Conservation (phyloP, 2,329 filamentous ascomycete species). For the Colletotrichum limetticola region DNA sequence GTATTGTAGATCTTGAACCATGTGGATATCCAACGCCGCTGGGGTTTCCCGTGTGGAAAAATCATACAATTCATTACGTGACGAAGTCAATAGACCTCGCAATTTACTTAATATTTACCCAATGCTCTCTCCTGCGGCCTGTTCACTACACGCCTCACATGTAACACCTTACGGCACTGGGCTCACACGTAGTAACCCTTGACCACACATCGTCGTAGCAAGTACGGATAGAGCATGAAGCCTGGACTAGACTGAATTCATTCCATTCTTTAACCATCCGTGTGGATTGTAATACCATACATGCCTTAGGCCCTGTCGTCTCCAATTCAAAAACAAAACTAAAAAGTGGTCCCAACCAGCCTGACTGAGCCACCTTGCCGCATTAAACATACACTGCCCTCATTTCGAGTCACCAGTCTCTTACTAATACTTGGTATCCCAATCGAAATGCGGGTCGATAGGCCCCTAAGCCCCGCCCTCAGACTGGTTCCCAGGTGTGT, state of each 20-base stretch:
- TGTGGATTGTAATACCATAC: conserved; percentile 1
- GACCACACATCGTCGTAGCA: too few relatives aligned
- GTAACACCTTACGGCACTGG: neutral
- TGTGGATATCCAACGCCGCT: neutral
- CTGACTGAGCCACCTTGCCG: neutral
- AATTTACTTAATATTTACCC: neutral
- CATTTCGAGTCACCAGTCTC: neutral
- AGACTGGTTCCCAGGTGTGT: conserved; percentile 45
- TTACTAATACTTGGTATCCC: neutral
- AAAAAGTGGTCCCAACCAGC: neutral
- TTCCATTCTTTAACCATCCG: conserved; percentile 10
- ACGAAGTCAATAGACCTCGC: neutral
- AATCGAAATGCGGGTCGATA: neutral
- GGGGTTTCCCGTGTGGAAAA: neutral
- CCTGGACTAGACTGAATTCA: neutral
- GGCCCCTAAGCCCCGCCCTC: conserved; percentile 31
- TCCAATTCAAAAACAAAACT: neutral
- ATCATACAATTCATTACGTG: neutral
- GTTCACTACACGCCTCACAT: neutral
- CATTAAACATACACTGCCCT: conserved; percentile 5
- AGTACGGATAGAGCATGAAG: neutral
- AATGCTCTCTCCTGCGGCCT: neutral
- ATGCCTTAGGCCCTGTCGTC: neutral
- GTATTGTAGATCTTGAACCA: neutral
- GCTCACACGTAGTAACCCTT: neutral